Evolutionary conservation across 1,284 basidiomycete species (phyloP), one percentile per base, ranked within the genome.

Genomic region (Papiliotrema fonsecae): DNA sequence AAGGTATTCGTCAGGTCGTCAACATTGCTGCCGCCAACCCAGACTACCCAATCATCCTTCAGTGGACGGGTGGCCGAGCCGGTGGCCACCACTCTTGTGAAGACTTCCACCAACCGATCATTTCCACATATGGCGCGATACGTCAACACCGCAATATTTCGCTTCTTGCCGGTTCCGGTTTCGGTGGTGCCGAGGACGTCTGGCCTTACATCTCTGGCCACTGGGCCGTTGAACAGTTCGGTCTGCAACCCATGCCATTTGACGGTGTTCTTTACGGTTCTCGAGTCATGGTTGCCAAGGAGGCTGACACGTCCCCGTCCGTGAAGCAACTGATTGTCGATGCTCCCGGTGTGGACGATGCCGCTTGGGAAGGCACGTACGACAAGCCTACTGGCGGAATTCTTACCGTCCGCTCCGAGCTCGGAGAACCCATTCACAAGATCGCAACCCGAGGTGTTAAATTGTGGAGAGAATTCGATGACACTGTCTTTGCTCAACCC

Each of bases 1-100:
- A 97, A 58, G 94, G 94, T 56, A 94, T 98, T 61, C 86, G 92
- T 40, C 93, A 97, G 73, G 94, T 97, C 52, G 81, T 96, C 74
- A 93, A 86, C 77, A 98, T 98, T 64, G 94, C 96, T 24, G 82
- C 87, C 38, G 81, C 90, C 55, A 93, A 97, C 75, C 89, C 93
- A 37, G 85, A 91, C 75, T 98, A 89, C 81, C 92, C 94, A n/a
- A 85, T 98, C 75, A 91, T 98, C 73, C 78, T 97, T 57, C 94
- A 97, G 70, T 97, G 94, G 94, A 98, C 94, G 42, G 96, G 94
- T 68, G 94, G 94, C 45, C 90, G 94, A 63, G 96, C 94, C n/a
- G 94, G 94, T 62, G 94, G 94, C 53, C 94, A 98, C 66, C 94
- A 97, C 77, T 93, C 89, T 11, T 97, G 85, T 73, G 96, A 98